Base-by-base conservation (phyloP, 2,329 filamentous ascomycete species). In the Mollisia scopiformis region DNA sequence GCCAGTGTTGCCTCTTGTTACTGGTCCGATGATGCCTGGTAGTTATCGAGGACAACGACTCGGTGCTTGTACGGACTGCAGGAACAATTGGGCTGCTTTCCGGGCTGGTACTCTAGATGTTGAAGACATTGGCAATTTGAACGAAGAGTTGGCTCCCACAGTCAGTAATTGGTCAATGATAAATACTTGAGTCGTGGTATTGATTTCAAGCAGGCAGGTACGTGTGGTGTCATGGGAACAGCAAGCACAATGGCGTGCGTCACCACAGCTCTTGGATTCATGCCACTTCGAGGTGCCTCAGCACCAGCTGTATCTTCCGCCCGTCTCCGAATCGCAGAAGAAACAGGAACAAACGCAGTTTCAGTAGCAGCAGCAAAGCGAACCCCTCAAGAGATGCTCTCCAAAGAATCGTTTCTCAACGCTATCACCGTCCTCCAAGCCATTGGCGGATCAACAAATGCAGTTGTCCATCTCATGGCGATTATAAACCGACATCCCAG, bases 1-100 rank as follows among this genome's bases (percentile, higher is more conserved):
- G 69, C 88, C 88, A 0, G 81, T 90, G 1, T 70, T 92, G 1
- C 88, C 87, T 25, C 76, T 92, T 0, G 82, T 91, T 0, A 91
- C 88, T 0, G 89, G 89, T 0, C 89, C 89, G 0, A 92, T 92
- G 88, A 86, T 91, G 84, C 88, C 89, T 0, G 89, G 89, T 0
- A 89, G 84, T 39, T 83, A 88, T 63, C 78, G 81, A 13, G 89
- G 89, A 0, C 77, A 80, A 1, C 77, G 89, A 0, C 82, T 92
- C 1, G 89, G 89, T 1, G 89, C 89, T 6, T 92, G 89, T 63
- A 92, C 89, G 0, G 89, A 92, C 67, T 92, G 89, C 61, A 79
- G 89, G 11, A 90, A 85, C 68, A 90, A 89, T 63, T 92, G 89
- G 89, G 89, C 88, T 0, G 82, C 80, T 0, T 92, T 84, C 59